phyloP scores from a whole-genome alignment of 371 early-diverging fungal species.

The Cladochytrium tenue region DNA sequence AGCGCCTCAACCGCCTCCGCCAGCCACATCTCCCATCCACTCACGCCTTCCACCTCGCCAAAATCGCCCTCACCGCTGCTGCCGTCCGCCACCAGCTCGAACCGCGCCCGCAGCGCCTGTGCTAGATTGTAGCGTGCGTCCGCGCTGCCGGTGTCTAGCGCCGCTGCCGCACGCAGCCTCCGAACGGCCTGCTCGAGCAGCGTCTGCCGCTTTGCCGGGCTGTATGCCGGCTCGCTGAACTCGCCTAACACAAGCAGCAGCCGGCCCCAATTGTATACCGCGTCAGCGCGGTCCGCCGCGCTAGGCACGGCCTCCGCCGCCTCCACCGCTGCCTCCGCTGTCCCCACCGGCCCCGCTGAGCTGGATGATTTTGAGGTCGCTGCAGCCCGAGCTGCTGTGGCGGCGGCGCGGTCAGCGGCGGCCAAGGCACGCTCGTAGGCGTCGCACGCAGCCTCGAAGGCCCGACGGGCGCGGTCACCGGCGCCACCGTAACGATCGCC shows the following conservation, averaged over 20 bases:
- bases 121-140: conserved; percentile 73
- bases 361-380: neutral
- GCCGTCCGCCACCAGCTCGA: conserved; percentile 64
- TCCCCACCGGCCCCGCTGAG: neutral
- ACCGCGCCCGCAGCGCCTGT: conserved; percentile 65
- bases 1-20: conserved; percentile 45
- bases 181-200: conserved; percentile 55
- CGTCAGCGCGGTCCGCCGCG: conserved; percentile 40
- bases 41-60: conserved; percentile 49
- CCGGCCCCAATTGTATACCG: conserved; percentile 73
- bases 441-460: neutral
- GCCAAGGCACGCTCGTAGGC: neutral
- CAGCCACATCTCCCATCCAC: conserved; percentile 47
- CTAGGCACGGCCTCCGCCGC: neutral
- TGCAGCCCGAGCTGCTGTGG: neutral
- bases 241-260: conserved; percentile 66
- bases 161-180: conserved; percentile 13
- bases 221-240: conserved; percentile 52
- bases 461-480: neutral
- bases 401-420: neutral
- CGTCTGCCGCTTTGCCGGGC: conserved; percentile 49
- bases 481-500: neutral
- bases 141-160: conserved; percentile 52
- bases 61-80: conserved; percentile 51
- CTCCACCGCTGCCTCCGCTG: neutral